Percentiles rank a stretch among this genome's conserved stretches.
Conservation (phyloP, 2,329 filamentous ascomycete species). For the Tolypocladium guangdongense region DNA sequence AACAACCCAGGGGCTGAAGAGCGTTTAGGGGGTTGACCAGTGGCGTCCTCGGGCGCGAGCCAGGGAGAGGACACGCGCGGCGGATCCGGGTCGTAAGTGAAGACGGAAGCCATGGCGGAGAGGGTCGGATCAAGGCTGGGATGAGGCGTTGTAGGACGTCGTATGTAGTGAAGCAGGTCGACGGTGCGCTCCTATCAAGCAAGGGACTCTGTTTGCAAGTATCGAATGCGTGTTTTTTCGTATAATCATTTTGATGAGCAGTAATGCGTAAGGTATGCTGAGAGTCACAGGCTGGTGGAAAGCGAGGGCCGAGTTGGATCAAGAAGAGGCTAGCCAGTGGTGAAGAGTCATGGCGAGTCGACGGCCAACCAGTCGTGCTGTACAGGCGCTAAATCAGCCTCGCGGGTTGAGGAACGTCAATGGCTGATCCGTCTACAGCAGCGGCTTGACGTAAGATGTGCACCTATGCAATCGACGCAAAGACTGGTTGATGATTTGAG, state of each 20-base stretch:
- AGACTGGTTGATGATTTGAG: neutral
- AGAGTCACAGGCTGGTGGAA: neutral
- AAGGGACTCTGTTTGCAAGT: neutral
- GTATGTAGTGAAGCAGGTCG: neutral
- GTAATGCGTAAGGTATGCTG: neutral
- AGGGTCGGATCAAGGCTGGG: neutral
- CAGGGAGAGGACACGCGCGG: slow-evolving; percentile 86
- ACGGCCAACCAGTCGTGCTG: neutral
- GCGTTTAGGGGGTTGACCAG: slow-evolving; percentile 21
- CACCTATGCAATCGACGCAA: neutral
- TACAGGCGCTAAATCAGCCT: neutral
- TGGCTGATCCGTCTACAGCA: neutral
- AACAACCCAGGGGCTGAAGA: slow-evolving; percentile 28
- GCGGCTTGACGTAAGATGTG: neutral
- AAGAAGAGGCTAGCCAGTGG: neutral
- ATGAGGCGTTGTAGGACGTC: neutral
- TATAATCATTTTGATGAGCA: neutral
- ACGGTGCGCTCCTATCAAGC: neutral
- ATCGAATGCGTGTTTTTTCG: neutral
- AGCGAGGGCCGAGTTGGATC: neutral
- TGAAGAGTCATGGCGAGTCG: neutral
- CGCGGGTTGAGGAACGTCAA: neutral
- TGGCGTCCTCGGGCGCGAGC: slow-evolving; percentile 46
- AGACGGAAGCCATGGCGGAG: slow-evolving; percentile 73
- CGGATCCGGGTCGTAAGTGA: slow-evolving; percentile 85